Percentiles rank a stretch among this genome's conserved stretches.
Evolutionary conservation across 306 rosid species (phyloP).

Genomic region (Vigna reflexopilosa): DNA sequence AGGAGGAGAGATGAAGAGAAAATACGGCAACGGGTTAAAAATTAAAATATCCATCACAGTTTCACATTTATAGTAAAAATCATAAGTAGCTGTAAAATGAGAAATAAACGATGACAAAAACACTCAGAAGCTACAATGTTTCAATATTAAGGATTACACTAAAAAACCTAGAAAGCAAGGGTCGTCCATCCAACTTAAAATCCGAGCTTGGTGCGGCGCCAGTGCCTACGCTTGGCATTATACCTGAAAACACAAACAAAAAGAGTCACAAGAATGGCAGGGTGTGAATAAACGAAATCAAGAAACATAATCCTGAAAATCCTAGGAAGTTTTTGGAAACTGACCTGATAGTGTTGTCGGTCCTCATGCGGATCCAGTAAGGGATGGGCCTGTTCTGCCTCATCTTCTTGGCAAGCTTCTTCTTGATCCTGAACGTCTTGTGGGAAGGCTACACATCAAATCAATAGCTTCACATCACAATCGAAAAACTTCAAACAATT

Average conservation of each 20-base stretch:
- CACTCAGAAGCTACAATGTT: constrained; percentile 17
- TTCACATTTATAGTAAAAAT: constrained; percentile 3
- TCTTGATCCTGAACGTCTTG: constrained; percentile 90
- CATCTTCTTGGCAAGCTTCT: constrained; percentile 96
- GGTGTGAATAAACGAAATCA: background rate
- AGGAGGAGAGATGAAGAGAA: background rate
- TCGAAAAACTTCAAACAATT: background rate
- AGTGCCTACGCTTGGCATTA: constrained; percentile 91
- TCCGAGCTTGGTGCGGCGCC: constrained; percentile 95
- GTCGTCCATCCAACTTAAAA: constrained; percentile 51
- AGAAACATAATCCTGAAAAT: background rate
- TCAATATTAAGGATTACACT: constrained; percentile 1
- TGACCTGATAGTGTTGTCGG: constrained; percentile 80
- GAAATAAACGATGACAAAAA: background rate
- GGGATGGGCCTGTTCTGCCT: constrained; percentile 93
- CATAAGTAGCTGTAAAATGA: background rate
- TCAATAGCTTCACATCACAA: background rate
- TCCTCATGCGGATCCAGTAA: constrained; percentile 86
- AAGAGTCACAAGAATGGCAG: background rate
- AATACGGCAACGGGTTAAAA: background rate
- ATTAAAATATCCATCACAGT: background rate
- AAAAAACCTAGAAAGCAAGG: constrained; percentile 10
- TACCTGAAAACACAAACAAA: constrained; percentile 51
- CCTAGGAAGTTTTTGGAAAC: background rate
- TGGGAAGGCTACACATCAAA: constrained; percentile 70